Evolutionary conservation across 164 flowering plant species (phyloP).

Genomic region (Macadamia tetraphylla): DNA sequence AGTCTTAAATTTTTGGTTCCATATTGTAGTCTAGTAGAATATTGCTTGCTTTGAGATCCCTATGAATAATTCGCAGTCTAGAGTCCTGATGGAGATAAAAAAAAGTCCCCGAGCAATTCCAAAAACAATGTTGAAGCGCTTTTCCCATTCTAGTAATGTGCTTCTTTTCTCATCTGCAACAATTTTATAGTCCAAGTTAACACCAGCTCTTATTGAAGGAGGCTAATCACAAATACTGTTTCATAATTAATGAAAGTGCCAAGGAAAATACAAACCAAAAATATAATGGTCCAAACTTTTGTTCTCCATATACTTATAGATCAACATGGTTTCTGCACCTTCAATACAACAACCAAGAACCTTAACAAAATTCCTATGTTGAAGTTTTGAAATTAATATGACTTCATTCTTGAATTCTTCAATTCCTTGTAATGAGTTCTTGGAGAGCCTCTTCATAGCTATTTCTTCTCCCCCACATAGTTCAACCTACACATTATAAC

Average conservation of each 20-base stretch:
- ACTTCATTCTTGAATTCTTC: slow-evolving; percentile 73
- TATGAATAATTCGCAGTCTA: slow-evolving; percentile 30
- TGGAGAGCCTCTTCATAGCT: slow-evolving; percentile 65
- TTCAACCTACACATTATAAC: not conserved
- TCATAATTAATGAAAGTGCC: too few species aligned
- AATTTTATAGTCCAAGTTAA: not conserved
- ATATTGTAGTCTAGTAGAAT: slow-evolving; percentile 26
- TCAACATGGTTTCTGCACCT: slow-evolving; percentile 52
- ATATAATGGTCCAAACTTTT: slow-evolving; percentile 51
- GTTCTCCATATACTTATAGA: slow-evolving; percentile 64
- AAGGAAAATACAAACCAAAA: slow-evolving; percentile 31
- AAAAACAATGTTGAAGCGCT: slow-evolving; percentile 22
- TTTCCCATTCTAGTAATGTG: slow-evolving; percentile 20
- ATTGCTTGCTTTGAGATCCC: slow-evolving; percentile 41
- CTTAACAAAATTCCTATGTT: slow-evolving; percentile 65
- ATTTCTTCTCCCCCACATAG: slow-evolving; percentile 7
- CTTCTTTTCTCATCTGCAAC: slow-evolving; percentile 8
- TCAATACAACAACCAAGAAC: slow-evolving; percentile 64
- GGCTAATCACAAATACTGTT: too few species aligned
- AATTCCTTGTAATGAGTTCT: slow-evolving; percentile 49
- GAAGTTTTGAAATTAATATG: slow-evolving; percentile 54
- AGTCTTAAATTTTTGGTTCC: slow-evolving; percentile 38
- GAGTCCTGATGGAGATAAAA: slow-evolving; percentile 31
- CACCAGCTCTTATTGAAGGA: too few species aligned
- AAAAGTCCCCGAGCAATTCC: slow-evolving; percentile 21